Conservation (phyloP, 73 alveolate genomes). For the Paraurostyla sp. region DNA sequence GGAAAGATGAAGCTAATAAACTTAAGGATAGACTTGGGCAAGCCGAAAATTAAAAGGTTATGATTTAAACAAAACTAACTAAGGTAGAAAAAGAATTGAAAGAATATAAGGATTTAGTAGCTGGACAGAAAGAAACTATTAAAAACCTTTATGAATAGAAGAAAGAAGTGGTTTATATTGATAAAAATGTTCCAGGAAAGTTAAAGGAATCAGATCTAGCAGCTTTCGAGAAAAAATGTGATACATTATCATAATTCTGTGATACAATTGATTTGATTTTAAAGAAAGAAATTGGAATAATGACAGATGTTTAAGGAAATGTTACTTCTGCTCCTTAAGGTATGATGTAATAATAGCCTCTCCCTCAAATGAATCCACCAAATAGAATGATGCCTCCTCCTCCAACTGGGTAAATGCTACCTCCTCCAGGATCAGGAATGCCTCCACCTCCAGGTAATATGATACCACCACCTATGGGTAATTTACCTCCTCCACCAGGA, state of each 20-base stretch:
- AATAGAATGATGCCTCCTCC: constrained; percentile 31
- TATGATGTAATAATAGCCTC: constrained; percentile 7
- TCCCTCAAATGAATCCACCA: no score
- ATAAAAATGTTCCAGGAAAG: constrained; percentile 34
- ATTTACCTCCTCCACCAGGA: constrained; percentile 70
- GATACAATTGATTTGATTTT: constrained; percentile 55
- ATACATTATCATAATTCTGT: constrained; percentile 26
- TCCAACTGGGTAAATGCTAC: constrained; percentile 20
- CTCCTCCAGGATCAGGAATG: constrained; percentile 46
- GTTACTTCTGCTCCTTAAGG: not conserved
- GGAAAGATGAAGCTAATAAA: constrained; percentile 34
- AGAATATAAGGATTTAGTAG: constrained; percentile 26
- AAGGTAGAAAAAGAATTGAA: constrained; percentile 31
- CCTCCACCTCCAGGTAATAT: constrained; percentile 59
- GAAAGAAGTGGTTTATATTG: constrained; percentile 5
- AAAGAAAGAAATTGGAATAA: constrained; percentile 27
- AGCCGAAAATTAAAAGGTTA: constrained; percentile 27
- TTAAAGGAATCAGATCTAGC: constrained; percentile 1
- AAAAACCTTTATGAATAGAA: constrained; percentile 8
- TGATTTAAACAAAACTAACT: constrained; percentile 44
- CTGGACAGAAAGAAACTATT: constrained; percentile 35
- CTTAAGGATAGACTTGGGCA: constrained; percentile 20
- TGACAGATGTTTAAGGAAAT: constrained; percentile 50
- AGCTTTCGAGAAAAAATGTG: constrained; percentile 45
- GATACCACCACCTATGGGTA: constrained; percentile 42